Percentiles rank a stretch among this genome's conserved stretches.
Evolutionary conservation across 257 asterid genomes (phyloP).

Genomic region (Echites panduratus): DNA sequence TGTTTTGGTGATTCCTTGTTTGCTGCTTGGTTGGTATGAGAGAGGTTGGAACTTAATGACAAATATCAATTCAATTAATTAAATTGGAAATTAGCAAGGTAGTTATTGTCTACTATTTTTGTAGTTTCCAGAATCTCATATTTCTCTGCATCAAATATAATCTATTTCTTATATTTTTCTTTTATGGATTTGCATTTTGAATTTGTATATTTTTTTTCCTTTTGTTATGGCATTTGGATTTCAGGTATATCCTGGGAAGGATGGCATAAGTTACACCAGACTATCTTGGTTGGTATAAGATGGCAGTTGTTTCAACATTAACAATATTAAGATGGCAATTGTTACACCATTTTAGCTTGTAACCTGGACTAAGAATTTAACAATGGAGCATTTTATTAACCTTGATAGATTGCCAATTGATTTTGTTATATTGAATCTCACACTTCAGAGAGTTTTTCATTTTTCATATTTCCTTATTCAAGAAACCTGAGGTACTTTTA

Average conservation of each 20-base stretch:
- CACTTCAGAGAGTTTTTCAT: not conserved
- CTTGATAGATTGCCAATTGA: not conserved
- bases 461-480: not conserved
- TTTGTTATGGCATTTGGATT: too few relatives aligned
- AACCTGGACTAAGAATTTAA: not conserved
- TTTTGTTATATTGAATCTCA: not conserved
- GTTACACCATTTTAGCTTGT: too few relatives aligned
- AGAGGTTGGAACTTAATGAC: slow-evolving; percentile 4
- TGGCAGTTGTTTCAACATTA: slow-evolving; percentile 17
- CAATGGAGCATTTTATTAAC: not conserved
- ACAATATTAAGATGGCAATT: too few relatives aligned
- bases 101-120: too few relatives aligned
- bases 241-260: too few relatives aligned
- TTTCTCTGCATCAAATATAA: too few relatives aligned
- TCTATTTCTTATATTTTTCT: too few relatives aligned
- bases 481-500: not conserved
- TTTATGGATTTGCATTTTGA: too few relatives aligned
- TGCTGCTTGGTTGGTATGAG: not conserved
- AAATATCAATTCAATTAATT: not conserved
- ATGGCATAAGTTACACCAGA: too few relatives aligned
- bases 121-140: too few relatives aligned
- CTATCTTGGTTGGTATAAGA: not conserved
- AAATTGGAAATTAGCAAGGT: not conserved
- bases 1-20: not conserved
- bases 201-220: too few relatives aligned